These are phyloP conservation scores for Flueggea neowawraea DNA, from an alignment of 441 rosid genomes.

Conservation along the genomic window DNA sequence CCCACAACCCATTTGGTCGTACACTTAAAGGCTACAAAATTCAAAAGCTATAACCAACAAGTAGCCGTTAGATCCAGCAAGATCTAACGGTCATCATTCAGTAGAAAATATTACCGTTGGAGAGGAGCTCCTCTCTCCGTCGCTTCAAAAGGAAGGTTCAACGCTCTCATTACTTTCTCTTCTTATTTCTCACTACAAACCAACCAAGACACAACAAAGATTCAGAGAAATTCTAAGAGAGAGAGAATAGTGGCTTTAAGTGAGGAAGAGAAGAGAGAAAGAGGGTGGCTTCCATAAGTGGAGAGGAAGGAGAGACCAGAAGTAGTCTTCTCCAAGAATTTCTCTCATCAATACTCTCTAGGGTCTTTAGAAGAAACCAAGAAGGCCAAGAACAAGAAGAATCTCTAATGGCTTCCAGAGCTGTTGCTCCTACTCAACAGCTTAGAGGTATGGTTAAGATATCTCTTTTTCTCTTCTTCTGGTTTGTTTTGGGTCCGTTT, in stretches of 20 bases:
- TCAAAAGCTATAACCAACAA: not conserved
- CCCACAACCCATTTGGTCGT: not conserved
- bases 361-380: slow-evolving; percentile 27
- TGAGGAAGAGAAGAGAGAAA: not conserved
- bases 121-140: not conserved
- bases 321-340: slow-evolving; percentile 43
- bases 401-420: slow-evolving; percentile 30
- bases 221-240: not conserved
- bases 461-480: too few relatives aligned
- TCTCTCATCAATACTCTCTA: slow-evolving; percentile 30
- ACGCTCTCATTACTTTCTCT: not conserved
- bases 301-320: slow-evolving; percentile 35
- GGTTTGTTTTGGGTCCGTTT: not conserved
- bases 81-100: slow-evolving; percentile 26
- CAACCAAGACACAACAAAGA: too few relatives aligned
- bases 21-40: slow-evolving; percentile 17
- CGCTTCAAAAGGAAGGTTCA: slow-evolving; percentile 17
- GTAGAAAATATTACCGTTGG: slow-evolving; percentile 34
- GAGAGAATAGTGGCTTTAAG: not conserved
- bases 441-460: slow-evolving; percentile 16
- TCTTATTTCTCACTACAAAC: too few relatives aligned
- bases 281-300: slow-evolving; percentile 30
- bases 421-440: slow-evolving; percentile 18
- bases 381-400: slow-evolving; percentile 5
- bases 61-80: slow-evolving; percentile 24